A percentile compares a stretch with the other conserved stretches of the same genome.
Evolutionary conservation across 768 basidiomycete species (phyloP).

Genomic region (Tricholoma matsutake): DNA sequence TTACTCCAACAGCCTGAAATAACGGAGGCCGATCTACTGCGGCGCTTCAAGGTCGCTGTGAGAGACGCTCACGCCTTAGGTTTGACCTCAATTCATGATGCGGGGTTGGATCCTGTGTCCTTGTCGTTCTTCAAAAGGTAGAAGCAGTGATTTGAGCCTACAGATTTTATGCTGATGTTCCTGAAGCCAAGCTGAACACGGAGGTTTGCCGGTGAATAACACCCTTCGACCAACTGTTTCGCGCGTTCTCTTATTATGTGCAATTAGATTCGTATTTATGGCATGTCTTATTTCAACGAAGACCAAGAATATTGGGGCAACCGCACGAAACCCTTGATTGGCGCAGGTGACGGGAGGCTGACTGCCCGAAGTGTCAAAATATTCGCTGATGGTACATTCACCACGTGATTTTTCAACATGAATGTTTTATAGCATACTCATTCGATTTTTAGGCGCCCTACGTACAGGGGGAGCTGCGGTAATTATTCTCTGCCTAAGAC

Average conservation of each 20-base stretch:
- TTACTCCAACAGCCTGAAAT: conserved; percentile 61
- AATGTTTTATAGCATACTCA: conserved; percentile 3
- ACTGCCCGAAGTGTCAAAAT: conserved; percentile 76
- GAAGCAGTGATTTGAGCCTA: not conserved
- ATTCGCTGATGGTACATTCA: conserved; percentile 61
- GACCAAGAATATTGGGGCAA: conserved; percentile 74
- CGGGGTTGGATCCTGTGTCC: conserved; percentile 66
- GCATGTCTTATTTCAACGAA: conserved; percentile 73
- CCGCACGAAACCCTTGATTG: conserved; percentile 48
- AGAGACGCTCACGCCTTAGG: conserved; percentile 68
- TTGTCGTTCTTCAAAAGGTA: conserved; percentile 74
- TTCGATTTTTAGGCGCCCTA: conserved; percentile 57
- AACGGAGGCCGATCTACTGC: conserved; percentile 59
- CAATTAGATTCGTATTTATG: conserved; percentile 70
- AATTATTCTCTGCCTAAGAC: conserved; percentile 17
- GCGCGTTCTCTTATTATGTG: conserved; percentile 4
- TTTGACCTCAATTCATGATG: conserved; percentile 85
- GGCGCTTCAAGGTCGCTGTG: conserved; percentile 59
- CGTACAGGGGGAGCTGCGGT: conserved; percentile 90
- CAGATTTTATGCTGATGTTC: conserved; percentile 7
- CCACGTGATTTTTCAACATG: conserved; percentile 4
- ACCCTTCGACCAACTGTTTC: conserved; percentile 4
- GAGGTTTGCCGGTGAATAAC: conserved; percentile 56
- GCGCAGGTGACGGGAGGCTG: conserved; percentile 58
- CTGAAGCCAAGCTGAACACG: conserved; percentile 58